phyloP scores from a whole-genome alignment of 768 basidiomycete species.

The Russula ochroleuca region DNA sequence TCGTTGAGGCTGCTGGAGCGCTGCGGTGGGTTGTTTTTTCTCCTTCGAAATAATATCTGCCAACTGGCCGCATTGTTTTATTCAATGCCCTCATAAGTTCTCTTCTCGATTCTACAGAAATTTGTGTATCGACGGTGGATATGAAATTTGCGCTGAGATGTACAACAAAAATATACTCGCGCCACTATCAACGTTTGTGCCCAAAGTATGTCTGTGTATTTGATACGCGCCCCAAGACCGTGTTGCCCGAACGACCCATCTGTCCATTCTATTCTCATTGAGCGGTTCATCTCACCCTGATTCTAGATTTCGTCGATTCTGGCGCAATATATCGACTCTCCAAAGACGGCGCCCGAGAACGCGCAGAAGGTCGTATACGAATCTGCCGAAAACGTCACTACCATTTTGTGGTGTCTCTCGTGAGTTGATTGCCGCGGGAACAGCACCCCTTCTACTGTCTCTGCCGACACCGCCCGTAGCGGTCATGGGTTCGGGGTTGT shows the following conservation, averaged over 20 bases:
- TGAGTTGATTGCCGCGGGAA: slow-evolving; percentile 43
- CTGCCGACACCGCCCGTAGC: neutral
- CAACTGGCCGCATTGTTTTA: neutral
- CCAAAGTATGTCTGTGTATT: slow-evolving; percentile 50
- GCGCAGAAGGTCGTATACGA: slow-evolving; percentile 75
- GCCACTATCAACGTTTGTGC: slow-evolving; percentile 68
- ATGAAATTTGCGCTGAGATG: slow-evolving; percentile 95
- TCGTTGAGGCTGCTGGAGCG: slow-evolving; percentile 85
- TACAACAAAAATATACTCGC: slow-evolving; percentile 91
- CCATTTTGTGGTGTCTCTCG: slow-evolving; percentile 92
- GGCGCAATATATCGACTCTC: slow-evolving; percentile 57
- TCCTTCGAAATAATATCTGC: neutral
- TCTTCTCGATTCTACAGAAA: slow-evolving; percentile 50
- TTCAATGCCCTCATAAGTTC: neutral
- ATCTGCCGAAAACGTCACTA: slow-evolving; percentile 89
- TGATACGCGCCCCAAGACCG: neutral
- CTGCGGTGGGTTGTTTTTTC: slow-evolving; percentile 55
- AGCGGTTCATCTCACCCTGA: neutral
- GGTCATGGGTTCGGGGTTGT: slow-evolving; percentile 26
- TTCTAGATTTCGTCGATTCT: slow-evolving; percentile 69
- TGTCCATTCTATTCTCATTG: neutral
- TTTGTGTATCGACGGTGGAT: slow-evolving; percentile 90
- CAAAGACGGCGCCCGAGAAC: slow-evolving; percentile 63
- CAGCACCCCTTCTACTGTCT: neutral
- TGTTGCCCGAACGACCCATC: neutral